Evolutionary conservation across 208 protist species (phyloP), one percentile per base, ranked within the genome.

Genomic region (Tritrichomonas musculus): DNA sequence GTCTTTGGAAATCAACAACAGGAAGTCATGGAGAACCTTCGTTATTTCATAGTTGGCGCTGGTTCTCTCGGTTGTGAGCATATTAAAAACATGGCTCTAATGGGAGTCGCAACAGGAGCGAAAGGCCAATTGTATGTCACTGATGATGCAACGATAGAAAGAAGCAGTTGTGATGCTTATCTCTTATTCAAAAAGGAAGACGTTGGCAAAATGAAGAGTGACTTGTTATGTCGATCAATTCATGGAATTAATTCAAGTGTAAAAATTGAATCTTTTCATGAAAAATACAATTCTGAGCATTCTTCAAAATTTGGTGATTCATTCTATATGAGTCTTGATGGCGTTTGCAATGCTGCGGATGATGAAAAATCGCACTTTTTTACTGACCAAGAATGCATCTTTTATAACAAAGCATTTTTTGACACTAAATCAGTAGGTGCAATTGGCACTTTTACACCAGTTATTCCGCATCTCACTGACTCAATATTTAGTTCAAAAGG

Each of bases 131-230:
- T 94, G 13, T 60, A 55, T 8, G 17, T 99, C 49, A 99, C 99
- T 8, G 99, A 99, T 96, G 99, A 99, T 97, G 99, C 99, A 94
- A 97, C 94, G 0, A 99, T 99, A 94, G 99, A 99, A 94, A 4
- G 44, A 25, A 93, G 60, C 9, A 94, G 94, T 44, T 47, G 94
- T 14, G 99, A 97, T 49, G 95, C 99, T 53, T 98, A 99, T 96
- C 99, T 99, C 95, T 96, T 99, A 11, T 99, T 99, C 97, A 96
- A 98, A 84, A 93, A 96, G 44, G 95, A 94, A 64, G 97, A 99
- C 96, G 97, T 99, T 93, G 96, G 96, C n/a, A 95, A 97, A 82
- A 92, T 97, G n/a, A 99, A 99, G 95, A 98, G 98, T 0, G 94
- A 96, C 3, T 96, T 96, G 39, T 98, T 99, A 3, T 97, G 97